Evolutionary conservation across 108 stramenopile species (phyloP).

Genomic region (Nannochloropsis granulata): DNA sequence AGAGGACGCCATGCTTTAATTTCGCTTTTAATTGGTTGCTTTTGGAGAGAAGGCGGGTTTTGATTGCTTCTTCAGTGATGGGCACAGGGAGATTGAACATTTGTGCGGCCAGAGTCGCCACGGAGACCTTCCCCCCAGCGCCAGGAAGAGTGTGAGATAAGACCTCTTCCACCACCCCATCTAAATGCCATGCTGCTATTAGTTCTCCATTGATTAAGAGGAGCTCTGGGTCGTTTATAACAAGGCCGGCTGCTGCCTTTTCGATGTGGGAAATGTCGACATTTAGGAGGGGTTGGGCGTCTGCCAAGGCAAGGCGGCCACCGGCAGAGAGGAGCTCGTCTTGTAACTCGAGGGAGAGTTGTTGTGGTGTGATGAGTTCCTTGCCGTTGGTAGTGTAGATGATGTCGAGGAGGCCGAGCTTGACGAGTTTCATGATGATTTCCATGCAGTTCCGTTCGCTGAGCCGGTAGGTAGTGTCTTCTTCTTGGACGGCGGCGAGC

Average conservation of each 20-base stretch:
- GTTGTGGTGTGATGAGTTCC: neutral
- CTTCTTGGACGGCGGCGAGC: neutral
- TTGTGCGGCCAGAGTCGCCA: neutral
- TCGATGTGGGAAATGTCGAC: neutral
- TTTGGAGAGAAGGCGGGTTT: neutral
- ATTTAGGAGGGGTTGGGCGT: neutral
- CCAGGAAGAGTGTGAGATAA: neutral
- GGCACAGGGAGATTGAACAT: neutral
- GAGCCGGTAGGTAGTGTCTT: neutral
- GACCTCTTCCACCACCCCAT: neutral
- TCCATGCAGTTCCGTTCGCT: neutral
- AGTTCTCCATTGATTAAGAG: neutral
- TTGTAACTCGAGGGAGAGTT: neutral
- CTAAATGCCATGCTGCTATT: neutral
- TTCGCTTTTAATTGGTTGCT: neutral
- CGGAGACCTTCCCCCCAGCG: neutral
- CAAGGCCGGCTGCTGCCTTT: neutral
- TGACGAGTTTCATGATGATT: neutral
- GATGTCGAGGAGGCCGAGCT: neutral
- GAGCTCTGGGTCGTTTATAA: neutral
- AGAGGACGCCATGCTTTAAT: neutral
- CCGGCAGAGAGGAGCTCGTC: neutral
- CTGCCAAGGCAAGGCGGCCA: neutral
- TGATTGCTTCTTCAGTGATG: neutral
- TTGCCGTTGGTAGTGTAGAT: neutral